These are phyloP conservation scores for Botrytis medusae DNA, from an alignment of 2,329 filamentous ascomycete genomes.

Conservation along the genomic window DNA sequence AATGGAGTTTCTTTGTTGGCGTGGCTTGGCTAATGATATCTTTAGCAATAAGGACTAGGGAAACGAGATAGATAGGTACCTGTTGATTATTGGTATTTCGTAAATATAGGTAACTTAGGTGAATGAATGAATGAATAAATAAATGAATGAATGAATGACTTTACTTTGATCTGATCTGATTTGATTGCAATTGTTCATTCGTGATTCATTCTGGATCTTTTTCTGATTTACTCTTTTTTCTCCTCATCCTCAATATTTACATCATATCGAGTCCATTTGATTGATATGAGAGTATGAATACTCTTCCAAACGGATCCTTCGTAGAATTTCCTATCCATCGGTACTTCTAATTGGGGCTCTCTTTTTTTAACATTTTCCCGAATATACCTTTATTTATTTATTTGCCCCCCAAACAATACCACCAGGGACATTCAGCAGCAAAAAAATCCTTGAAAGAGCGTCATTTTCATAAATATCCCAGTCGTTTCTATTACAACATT, in stretches of 20 bases:
- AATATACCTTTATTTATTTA: not conserved
- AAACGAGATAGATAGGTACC: not conserved
- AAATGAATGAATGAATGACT: not conserved
- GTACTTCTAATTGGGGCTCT: not conserved
- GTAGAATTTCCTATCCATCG: not conserved
- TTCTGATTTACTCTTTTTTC: not conserved
- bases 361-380: not conserved
- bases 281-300: accelerated
- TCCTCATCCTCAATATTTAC: not conserved
- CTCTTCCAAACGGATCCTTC: no score
- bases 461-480: slow-evolving; percentile 6
- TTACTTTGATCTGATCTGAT: not conserved
- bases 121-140: not conserved
- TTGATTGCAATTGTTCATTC: not conserved
- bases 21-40: not conserved
- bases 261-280: not conserved
- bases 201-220: not conserved
- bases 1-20: not conserved
- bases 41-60: not conserved
- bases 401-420: not conserved
- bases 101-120: not conserved
- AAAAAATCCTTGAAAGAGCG: not conserved
- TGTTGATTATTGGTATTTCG: not conserved
- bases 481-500: not conserved
- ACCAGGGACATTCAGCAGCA: not conserved